Evolutionary conservation across 2,329 filamentous ascomycete genomes (phyloP).

Genomic region (Elsinoe necatrix): DNA sequence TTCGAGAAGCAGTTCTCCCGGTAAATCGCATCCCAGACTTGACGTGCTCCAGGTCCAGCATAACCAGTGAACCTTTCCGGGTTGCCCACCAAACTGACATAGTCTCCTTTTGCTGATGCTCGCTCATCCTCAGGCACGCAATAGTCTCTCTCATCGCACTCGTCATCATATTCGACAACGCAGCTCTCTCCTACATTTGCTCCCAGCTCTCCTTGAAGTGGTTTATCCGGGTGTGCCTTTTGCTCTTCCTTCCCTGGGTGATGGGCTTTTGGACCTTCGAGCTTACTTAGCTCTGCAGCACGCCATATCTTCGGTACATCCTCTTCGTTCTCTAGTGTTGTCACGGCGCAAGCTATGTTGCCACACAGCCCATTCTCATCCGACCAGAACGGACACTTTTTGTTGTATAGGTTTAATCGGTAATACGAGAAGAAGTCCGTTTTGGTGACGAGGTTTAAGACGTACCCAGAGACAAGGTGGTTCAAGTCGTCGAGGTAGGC

Average conservation of each 20-base stretch:
- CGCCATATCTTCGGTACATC: slow-evolving; percentile 90
- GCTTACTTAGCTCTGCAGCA: slow-evolving; percentile 80
- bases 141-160: slow-evolving; percentile 94
- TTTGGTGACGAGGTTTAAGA: slow-evolving; percentile 72
- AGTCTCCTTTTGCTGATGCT: slow-evolving; percentile 79
- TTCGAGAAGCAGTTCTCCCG: slow-evolving; percentile 86
- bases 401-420: slow-evolving; percentile 87
- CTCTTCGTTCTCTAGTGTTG: slow-evolving; percentile 89
- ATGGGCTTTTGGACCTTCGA: slow-evolving; percentile 82
- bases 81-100: slow-evolving; percentile 88
- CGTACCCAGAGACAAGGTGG: slow-evolving; percentile 60
- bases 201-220: slow-evolving; percentile 73
- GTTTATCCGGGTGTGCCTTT: slow-evolving; percentile 59
- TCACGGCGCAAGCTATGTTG: slow-evolving; percentile 92
- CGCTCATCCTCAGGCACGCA: slow-evolving; percentile 94
- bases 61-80: slow-evolving; percentile 96
- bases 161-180: slow-evolving; percentile 93
- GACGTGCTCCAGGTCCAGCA: slow-evolving; percentile 69
- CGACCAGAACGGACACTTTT: slow-evolving; percentile 91
- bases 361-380: slow-evolving; percentile 91
- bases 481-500: slow-evolving; percentile 82
- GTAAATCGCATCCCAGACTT: slow-evolving; percentile 96
- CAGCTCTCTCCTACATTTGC: slow-evolving; percentile 89
- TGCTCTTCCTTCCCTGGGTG: slow-evolving; percentile 74
- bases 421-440: slow-evolving; percentile 99